Evolutionary conservation across 2,329 filamentous ascomycete genomes (phyloP).

Genomic region (Diaporthe vexans): DNA sequence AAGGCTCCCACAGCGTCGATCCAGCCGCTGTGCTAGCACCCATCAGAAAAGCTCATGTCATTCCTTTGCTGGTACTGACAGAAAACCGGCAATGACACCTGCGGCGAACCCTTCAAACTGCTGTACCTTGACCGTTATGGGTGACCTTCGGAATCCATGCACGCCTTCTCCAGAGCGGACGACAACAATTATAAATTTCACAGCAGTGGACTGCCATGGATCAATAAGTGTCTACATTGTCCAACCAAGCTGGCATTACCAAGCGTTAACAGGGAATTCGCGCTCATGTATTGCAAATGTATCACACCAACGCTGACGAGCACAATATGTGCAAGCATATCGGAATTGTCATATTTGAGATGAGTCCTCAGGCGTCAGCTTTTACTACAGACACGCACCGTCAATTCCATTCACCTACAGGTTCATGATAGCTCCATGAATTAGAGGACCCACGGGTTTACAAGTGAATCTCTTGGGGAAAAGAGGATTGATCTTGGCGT

Average conservation of each 20-base stretch:
- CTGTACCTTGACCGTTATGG: slow-evolving; percentile 48
- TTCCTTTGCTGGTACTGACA: neutral
- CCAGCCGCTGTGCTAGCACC: neutral
- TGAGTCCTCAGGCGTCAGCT: neutral
- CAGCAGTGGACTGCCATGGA: slow-evolving; percentile 51
- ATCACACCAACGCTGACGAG: slow-evolving; percentile 46
- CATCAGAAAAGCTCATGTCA: neutral
- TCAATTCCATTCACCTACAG: neutral
- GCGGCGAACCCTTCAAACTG: neutral
- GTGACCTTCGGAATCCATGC: slow-evolving; percentile 48
- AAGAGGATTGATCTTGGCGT: neutral
- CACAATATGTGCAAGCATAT: slow-evolving; percentile 44
- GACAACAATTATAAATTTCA: slow-evolving; percentile 46
- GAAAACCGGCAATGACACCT: neutral
- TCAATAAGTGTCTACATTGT: slow-evolving; percentile 47
- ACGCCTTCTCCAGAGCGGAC: slow-evolving; percentile 48
- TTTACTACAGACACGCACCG: neutral
- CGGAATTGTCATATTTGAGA: neutral
- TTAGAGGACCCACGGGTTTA: too few species aligned
- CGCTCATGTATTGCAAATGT: slow-evolving; percentile 42
- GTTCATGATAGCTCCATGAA: neutral
- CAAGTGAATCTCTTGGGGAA: neutral
- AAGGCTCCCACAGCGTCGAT: neutral
- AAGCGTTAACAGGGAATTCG: slow-evolving; percentile 43
- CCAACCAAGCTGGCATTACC: slow-evolving; percentile 46